These are phyloP conservation scores for Lasiodiplodia theobromae DNA, from an alignment of 2,329 filamentous ascomycete genomes.

Conservation along the genomic window DNA sequence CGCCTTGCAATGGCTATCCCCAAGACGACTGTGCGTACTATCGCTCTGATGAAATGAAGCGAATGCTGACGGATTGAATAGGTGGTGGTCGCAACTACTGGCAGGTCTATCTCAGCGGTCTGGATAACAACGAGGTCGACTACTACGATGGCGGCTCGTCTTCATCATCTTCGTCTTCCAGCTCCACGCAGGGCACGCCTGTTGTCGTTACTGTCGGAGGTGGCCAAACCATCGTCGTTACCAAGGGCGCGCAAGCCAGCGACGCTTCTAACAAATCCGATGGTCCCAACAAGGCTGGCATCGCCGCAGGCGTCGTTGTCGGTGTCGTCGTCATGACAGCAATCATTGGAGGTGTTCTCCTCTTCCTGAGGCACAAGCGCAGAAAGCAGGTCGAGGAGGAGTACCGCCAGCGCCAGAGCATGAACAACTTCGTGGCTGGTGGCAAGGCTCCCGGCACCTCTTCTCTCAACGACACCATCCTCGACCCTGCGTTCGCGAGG, in stretches of 20 bases:
- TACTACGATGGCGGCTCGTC: constrained; percentile 41
- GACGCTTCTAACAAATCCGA: constrained; percentile 40
- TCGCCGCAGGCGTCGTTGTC: constrained; percentile 87
- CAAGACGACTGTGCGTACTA: constrained; percentile 69
- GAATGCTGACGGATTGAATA: constrained; percentile 44
- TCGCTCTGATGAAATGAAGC: constrained; percentile 35
- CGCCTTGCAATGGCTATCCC: constrained; percentile 69
- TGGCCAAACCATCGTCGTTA: constrained; percentile 45
- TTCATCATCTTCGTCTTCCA: constrained; percentile 29
- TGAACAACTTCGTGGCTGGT: constrained; percentile 73
- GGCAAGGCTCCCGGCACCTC: constrained; percentile 70
- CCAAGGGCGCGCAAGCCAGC: constrained; percentile 52
- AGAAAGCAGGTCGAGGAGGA: constrained; percentile 83
- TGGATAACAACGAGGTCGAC: constrained; percentile 48
- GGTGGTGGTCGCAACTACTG: constrained; percentile 64
- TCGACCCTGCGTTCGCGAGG: constrained; percentile 83
- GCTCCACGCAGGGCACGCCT: constrained; percentile 28
- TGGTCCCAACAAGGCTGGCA: constrained; percentile 75
- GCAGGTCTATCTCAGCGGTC: constrained; percentile 61
- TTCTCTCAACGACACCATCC: constrained; percentile 75
- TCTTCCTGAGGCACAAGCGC: constrained; percentile 77
- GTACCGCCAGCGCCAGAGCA: constrained; percentile 76
- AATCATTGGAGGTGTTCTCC: constrained; percentile 72
- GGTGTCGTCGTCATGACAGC: constrained; percentile 75
- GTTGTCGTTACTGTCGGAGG: constrained; percentile 41